Conservation (phyloP, 2,329 filamentous ascomycete genomes). For the Lachnellula hyalina region DNA sequence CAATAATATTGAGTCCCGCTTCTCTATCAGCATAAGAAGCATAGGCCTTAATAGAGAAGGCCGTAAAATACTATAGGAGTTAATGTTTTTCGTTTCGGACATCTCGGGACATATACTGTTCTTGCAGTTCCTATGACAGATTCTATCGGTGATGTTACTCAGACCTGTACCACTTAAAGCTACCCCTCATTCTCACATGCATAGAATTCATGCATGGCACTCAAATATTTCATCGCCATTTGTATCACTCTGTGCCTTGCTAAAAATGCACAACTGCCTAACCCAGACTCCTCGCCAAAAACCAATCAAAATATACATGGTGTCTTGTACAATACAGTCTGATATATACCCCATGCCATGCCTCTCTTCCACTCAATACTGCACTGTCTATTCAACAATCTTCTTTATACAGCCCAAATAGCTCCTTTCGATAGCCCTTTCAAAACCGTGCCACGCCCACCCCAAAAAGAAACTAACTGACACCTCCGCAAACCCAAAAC, state of each 20-base stretch:
- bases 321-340: slow-evolving; percentile 13
- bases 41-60: too few relatives aligned
- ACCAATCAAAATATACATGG: slow-evolving; percentile 4
- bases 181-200: slow-evolving; percentile 11
- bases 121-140: too few relatives aligned
- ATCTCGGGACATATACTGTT: too few relatives aligned
- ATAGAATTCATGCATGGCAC: not conserved
- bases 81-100: too few relatives aligned
- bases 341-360: slow-evolving; percentile 5
- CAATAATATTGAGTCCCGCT: too few relatives aligned
- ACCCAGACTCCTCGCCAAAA: slow-evolving; percentile 1
- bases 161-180: slow-evolving; percentile 1
- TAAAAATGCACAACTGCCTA: not conserved
- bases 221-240: not conserved
- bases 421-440: not conserved
- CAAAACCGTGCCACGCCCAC: slow-evolving; percentile 15
- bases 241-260: not conserved
- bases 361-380: not conserved
- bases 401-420: not conserved
- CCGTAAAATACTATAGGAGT: too few relatives aligned
- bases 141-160: not conserved
- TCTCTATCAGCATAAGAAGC: too few relatives aligned
- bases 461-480: slow-evolving; percentile 14
- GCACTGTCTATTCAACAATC: not conserved
- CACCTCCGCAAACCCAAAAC: slow-evolving; percentile 5